Conservation (phyloP, 2,329 filamentous ascomycete genomes). For the Aspergillus transmontanensis region DNA sequence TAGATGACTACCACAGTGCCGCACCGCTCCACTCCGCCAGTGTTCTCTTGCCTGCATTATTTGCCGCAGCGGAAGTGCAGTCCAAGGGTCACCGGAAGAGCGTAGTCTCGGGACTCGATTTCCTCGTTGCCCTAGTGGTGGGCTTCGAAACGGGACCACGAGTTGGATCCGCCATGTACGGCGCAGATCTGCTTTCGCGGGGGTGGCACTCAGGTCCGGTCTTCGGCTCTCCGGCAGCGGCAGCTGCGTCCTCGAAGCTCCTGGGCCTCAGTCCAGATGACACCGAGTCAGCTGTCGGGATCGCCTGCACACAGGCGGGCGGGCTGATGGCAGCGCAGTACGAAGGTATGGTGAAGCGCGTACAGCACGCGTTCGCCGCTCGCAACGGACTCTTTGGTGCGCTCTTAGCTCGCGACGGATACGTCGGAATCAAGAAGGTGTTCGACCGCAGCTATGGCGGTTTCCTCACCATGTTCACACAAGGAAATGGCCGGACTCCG, state of each 20-base stretch:
- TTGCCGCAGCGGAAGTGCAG: conserved; percentile 33
- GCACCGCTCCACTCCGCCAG: conserved; percentile 45
- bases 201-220: conserved; percentile 46
- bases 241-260: conserved; percentile 34
- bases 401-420: conserved; percentile 41
- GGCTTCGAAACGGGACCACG: conserved; percentile 46
- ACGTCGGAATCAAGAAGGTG: conserved; percentile 40
- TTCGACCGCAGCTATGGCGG: not conserved
- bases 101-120: conserved; percentile 27
- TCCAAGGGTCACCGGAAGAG: not conserved
- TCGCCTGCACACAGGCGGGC: conserved; percentile 44
- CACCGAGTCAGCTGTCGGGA: conserved; percentile 43
- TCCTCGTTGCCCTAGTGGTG: conserved; percentile 42
- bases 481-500: not conserved
- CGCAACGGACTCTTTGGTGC: conserved; percentile 47
- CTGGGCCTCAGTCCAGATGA: conserved; percentile 30
- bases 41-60: conserved; percentile 44
- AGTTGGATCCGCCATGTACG: conserved; percentile 42
- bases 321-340: conserved; percentile 49
- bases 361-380: conserved; percentile 52
- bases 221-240: conserved; percentile 29
- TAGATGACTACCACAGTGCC: conserved; percentile 48
- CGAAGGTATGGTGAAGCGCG: conserved; percentile 48
- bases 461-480: not conserved
- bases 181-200: conserved; percentile 39